phyloP scores from a whole-genome alignment of 768 basidiomycete species.

The Collybiopsis confluens region DNA sequence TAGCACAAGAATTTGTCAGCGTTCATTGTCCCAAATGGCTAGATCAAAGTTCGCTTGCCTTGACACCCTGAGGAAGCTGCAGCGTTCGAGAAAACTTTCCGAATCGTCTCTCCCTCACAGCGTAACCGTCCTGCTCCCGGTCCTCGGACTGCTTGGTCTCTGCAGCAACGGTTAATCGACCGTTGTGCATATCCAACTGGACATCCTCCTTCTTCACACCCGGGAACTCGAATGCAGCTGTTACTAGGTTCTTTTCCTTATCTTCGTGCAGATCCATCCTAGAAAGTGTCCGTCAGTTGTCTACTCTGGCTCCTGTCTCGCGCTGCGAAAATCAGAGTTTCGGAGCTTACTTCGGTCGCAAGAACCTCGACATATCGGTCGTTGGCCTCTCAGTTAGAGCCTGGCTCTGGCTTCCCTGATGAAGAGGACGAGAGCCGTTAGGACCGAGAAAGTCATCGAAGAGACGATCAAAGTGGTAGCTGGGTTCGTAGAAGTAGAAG shows the following conservation, averaged over 20 bases:
- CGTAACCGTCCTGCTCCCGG: conserved; percentile 31
- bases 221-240: conserved; percentile 56
- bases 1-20: background rate
- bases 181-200: conserved; percentile 46
- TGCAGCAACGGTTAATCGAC: conserved; percentile 47
- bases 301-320: too few species aligned
- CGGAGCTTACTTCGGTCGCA: conserved; percentile 27
- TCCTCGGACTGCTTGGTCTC: conserved; percentile 32
- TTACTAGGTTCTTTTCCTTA: conserved; percentile 39
- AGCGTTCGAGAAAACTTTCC: conserved; percentile 43
- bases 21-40: too few species aligned
- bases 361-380: conserved; percentile 13
- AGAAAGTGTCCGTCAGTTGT: too few species aligned
- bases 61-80: conserved; percentile 48
- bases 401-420: too few species aligned
- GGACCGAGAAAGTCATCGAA: conserved; percentile 29
- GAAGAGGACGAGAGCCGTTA: too few species aligned
- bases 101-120: conserved; percentile 44
- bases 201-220: conserved; percentile 49
- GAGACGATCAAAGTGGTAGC: conserved; percentile 41
- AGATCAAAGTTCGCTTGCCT: conserved; percentile 31
- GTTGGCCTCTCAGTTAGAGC: background rate
- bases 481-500: conserved; percentile 40
- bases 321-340: too few species aligned
- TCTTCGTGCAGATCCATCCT: conserved; percentile 59